Conservation (phyloP, 2,329 filamentous ascomycete species). For the Dryadomyces sulphureus region DNA sequence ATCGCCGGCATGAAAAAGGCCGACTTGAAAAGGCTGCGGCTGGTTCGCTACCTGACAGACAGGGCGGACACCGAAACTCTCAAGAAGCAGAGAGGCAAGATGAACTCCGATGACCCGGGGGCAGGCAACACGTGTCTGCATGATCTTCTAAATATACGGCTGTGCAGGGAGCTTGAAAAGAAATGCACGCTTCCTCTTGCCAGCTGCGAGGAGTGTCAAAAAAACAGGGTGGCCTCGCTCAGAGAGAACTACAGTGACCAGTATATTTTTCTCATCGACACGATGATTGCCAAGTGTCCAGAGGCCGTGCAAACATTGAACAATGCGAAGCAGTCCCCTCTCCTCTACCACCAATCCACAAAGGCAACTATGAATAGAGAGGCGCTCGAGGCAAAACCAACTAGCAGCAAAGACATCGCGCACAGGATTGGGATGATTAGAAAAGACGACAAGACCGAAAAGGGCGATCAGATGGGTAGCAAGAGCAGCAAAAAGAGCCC, state of each 20-base stretch:
- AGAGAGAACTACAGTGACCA: background rate
- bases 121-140: background rate
- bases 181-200: background rate
- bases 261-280: background rate
- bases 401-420: no score
- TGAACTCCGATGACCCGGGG: background rate
- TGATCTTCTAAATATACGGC: background rate
- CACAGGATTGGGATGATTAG: no score
- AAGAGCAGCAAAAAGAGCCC: background rate
- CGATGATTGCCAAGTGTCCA: background rate
- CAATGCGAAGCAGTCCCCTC: background rate
- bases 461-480: no score
- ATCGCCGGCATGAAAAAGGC: background rate
- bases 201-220: background rate
- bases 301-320: background rate
- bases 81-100: background rate
- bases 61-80: background rate
- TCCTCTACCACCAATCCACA: background rate
- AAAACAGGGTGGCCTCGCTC: background rate
- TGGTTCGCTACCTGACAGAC: background rate
- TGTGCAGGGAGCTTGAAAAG: background rate
- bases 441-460: no score
- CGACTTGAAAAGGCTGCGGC: background rate
- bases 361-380: background rate
- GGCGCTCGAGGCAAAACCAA: no score